Conservation (phyloP, 2,329 filamentous ascomycete genomes). For the Knufia petricola region DNA sequence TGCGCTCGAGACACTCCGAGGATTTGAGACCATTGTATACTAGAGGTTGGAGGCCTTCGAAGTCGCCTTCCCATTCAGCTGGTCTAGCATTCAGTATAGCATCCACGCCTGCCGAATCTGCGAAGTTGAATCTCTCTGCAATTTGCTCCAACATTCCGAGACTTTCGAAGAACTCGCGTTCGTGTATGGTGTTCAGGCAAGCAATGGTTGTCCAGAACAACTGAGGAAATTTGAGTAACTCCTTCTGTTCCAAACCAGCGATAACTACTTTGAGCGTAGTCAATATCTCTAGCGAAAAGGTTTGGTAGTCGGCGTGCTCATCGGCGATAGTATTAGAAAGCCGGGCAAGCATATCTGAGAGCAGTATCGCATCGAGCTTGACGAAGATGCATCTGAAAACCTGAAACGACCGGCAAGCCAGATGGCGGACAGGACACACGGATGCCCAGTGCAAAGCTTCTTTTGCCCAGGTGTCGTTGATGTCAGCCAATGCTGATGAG, state of each 20-base stretch:
- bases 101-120: conserved; percentile 56
- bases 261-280: conserved; percentile 91
- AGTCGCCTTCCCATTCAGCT: conserved; percentile 75
- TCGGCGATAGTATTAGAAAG: conserved; percentile 96
- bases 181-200: conserved; percentile 92
- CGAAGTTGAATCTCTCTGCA: conserved; percentile 72
- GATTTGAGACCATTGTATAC: conserved; percentile 90
- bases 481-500: conserved; percentile 68
- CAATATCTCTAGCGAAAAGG: conserved; percentile 95
- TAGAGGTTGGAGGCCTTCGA: conserved; percentile 75
- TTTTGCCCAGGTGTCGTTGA: conserved; percentile 85
- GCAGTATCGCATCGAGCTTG: conserved; percentile 82
- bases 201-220: conserved; percentile 97
- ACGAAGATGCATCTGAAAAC: conserved; percentile 91
- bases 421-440: conserved; percentile 85
- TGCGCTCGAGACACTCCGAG: conserved; percentile 67
- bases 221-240: conserved; percentile 82
- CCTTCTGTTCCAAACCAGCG: conserved; percentile 65
- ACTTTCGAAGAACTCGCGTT: conserved; percentile 85
- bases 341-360: conserved; percentile 90
- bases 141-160: conserved; percentile 85
- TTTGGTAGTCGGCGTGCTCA: conserved; percentile 86
- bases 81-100: conserved; percentile 71
- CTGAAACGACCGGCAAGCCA: conserved; percentile 95
- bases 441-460: conserved; percentile 92